phyloP scores from a whole-genome alignment of 2,329 filamentous ascomycete species.

The Fusarium sp. region DNA sequence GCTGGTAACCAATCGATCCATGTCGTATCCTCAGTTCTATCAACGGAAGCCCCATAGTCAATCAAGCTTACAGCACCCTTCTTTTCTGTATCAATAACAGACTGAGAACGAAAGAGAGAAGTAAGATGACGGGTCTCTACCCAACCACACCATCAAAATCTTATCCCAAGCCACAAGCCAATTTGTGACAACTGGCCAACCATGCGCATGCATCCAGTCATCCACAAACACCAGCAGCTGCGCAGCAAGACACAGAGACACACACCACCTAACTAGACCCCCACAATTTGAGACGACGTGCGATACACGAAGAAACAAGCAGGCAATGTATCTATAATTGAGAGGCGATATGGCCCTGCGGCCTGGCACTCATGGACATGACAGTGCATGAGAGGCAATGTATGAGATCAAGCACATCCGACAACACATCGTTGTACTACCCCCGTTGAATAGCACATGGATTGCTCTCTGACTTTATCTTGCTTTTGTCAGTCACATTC shows the following conservation, averaged over 20 bases:
- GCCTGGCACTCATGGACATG: background rate
- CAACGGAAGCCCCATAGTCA: background rate
- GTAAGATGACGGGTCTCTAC: conserved; percentile 12
- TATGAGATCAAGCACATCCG: conserved; percentile 31
- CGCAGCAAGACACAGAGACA: conserved; percentile 8
- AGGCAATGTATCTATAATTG: conserved; percentile 27
- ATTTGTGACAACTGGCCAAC: conserved; percentile 34
- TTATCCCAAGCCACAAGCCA: conserved; percentile 14
- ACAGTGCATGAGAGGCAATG: conserved; percentile 20
- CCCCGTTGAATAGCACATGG: background rate
- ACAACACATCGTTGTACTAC: conserved; percentile 25
- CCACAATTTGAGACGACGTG: conserved; percentile 29
- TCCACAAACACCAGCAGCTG: conserved; percentile 3
- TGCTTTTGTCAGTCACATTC: background rate
- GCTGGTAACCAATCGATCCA: conserved; percentile 30
- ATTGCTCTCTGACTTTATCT: conserved; percentile 21
- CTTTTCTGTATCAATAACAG: background rate
- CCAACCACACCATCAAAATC: conserved; percentile 32
- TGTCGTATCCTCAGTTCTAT: conserved; percentile 20
- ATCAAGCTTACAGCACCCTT: conserved; percentile 1
- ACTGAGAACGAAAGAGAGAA: conserved; percentile 7
- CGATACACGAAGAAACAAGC: conserved; percentile 19
- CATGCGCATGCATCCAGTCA: conserved; percentile 23
- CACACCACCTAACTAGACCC: conserved; percentile 11
- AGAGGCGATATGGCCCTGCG: conserved; percentile 27